Conservation (phyloP, 2,329 filamentous ascomycete genomes). For the Pseudogymnoascus sp. region DNA sequence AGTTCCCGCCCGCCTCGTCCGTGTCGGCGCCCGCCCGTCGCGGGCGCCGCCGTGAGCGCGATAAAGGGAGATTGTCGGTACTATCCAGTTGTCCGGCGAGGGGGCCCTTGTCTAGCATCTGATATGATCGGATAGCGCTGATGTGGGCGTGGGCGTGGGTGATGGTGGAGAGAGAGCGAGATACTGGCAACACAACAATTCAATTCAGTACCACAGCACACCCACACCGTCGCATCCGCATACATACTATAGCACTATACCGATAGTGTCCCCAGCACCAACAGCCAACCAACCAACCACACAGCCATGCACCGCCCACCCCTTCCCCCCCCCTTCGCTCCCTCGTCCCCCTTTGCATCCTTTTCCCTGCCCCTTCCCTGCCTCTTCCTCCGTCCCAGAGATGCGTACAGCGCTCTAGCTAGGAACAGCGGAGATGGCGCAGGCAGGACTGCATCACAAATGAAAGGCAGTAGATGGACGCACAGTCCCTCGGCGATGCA, state of each 20-base stretch:
- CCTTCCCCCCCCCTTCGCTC: neutral
- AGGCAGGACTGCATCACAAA: neutral
- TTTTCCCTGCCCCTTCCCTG: neutral
- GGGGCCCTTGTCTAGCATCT: neutral
- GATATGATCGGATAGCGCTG: neutral
- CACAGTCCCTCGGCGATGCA: neutral
- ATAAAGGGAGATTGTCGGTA: neutral
- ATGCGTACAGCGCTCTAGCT: neutral
- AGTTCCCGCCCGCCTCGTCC: slow-evolving; percentile 3
- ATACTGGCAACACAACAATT: neutral
- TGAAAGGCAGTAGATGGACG: neutral
- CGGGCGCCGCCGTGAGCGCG: neutral
- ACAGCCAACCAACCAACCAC: neutral
- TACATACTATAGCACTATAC: neutral
- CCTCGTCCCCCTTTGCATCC: neutral
- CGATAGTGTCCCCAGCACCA: neutral
- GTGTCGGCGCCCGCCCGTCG: neutral
- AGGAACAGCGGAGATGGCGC: neutral
- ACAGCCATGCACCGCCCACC: neutral
- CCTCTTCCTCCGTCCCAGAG: neutral
- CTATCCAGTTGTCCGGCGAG: neutral
- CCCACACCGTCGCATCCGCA: neutral
- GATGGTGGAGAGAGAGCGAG: neutral
- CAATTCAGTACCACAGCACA: neutral
- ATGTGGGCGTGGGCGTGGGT: neutral